Conservation (phyloP, 805 yeast species). For the Ogataea methanolica region DNA sequence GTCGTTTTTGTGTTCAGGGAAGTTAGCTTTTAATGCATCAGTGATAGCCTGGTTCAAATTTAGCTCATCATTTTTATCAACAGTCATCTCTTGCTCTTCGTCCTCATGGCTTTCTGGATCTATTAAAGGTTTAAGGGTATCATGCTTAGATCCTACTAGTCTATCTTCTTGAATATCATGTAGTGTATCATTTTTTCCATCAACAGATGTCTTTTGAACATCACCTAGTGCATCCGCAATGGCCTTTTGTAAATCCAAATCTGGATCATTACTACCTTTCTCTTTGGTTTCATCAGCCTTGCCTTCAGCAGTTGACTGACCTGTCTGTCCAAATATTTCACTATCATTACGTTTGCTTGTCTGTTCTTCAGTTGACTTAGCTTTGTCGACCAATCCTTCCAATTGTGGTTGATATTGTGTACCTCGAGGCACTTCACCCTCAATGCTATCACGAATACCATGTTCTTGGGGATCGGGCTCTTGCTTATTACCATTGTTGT, state of each 20-base stretch:
- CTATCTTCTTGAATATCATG: background rate
- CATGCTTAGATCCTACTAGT: too few species aligned
- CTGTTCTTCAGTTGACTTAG: too few species aligned
- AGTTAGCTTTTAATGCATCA: constrained; percentile 10
- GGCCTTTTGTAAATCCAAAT: too few species aligned
- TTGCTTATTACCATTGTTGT: background rate
- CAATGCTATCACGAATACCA: too few species aligned
- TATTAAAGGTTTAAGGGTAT: too few species aligned
- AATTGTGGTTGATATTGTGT: too few species aligned
- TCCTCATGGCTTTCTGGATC: background rate
- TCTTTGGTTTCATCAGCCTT: background rate
- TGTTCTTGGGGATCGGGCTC: background rate
- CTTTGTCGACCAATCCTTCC: too few species aligned
- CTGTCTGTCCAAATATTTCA: too few species aligned
- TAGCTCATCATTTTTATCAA: background rate
- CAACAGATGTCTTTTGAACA: background rate
- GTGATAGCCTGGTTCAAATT: constrained; percentile 10
- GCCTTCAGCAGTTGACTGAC: too few species aligned
- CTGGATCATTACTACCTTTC: background rate
- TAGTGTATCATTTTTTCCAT: background rate
- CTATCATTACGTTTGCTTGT: too few species aligned
- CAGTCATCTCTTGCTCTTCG: background rate
- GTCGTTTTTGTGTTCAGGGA: background rate
- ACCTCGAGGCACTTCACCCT: too few species aligned
- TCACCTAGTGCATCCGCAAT: background rate